Evolutionary conservation across 2,329 filamentous ascomycete species (phyloP).

Genomic region (Nemania bipapillata): DNA sequence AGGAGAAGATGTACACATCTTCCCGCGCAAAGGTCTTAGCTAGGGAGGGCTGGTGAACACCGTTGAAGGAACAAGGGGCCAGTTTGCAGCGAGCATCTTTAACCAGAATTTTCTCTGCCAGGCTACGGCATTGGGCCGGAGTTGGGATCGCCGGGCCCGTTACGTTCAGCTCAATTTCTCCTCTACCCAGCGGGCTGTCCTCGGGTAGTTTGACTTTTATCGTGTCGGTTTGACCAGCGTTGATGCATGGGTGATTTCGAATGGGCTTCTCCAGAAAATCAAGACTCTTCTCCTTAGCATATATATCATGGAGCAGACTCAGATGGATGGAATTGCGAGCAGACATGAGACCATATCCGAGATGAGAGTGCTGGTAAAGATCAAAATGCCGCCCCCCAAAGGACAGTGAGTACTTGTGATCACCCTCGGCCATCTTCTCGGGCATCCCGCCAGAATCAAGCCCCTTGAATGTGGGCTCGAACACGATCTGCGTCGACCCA

Average conservation of each 20-base stretch:
- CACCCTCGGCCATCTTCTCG: slow-evolving; percentile 83
- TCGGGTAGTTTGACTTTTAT: slow-evolving; percentile 77
- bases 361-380: slow-evolving; percentile 97
- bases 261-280: slow-evolving; percentile 51
- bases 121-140: slow-evolving; percentile 85
- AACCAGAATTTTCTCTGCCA: slow-evolving; percentile 89
- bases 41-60: slow-evolving; percentile 91
- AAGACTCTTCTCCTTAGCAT: slow-evolving; percentile 68
- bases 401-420: slow-evolving; percentile 92
- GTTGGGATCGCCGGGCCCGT: slow-evolving; percentile 80
- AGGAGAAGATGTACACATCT: slow-evolving; percentile 95
- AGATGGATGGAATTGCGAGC: slow-evolving; percentile 88
- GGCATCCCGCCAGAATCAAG: slow-evolving; percentile 81
- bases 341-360: slow-evolving; percentile 96
- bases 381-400: slow-evolving; percentile 92
- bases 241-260: slow-evolving; percentile 71
- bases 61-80: slow-evolving; percentile 97
- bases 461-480: slow-evolving; percentile 90
- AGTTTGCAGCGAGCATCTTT: slow-evolving; percentile 86
- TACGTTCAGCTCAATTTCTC: slow-evolving; percentile 79
- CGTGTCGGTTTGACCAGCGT: slow-evolving; percentile 78
- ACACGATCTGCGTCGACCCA: slow-evolving; percentile 98
- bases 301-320: slow-evolving; percentile 76
- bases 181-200: slow-evolving; percentile 71
- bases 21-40: slow-evolving; percentile 91